phyloP scores from a whole-genome alignment of 2,329 filamentous ascomycete genomes.

The Trichoderma gracile region DNA sequence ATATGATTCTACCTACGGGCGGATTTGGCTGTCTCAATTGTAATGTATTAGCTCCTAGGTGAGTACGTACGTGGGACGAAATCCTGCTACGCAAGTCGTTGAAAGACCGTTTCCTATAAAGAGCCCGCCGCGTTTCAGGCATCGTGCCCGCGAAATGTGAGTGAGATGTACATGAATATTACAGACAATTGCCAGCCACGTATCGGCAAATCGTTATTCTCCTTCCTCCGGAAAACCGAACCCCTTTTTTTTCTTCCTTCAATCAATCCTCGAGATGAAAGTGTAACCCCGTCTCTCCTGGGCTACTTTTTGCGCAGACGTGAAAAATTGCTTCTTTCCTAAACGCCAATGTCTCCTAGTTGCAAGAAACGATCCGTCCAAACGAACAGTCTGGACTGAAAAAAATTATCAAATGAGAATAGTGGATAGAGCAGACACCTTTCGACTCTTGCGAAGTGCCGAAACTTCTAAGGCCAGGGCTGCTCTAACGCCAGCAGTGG shows the following conservation, averaged over 20 bases:
- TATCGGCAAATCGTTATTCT: background rate
- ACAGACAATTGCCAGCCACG: background rate
- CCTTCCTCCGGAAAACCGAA: background rate
- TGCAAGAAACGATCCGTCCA: background rate
- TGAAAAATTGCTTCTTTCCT: conserved; percentile 12
- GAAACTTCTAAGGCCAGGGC: background rate
- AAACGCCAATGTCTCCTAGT: conserved; percentile 16
- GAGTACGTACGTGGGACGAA: background rate
- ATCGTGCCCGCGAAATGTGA: background rate
- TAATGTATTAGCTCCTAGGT: background rate
- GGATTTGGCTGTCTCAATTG: background rate
- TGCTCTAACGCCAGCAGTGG: background rate
- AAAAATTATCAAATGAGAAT: background rate
- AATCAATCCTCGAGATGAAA: background rate
- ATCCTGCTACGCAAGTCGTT: conserved; percentile 1
- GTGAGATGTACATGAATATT: background rate
- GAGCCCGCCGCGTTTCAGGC: background rate
- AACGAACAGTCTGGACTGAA: background rate
- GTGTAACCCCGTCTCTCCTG: background rate
- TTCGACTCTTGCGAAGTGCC: background rate
- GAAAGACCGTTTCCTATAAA: background rate
- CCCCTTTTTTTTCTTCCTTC: background rate
- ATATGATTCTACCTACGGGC: too few relatives aligned
- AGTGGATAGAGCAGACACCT: background rate
- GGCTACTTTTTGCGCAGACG: background rate